A percentile compares a stretch with the other conserved stretches of the same genome.
Conservation (phyloP, 1,284 basidiomycete species). For the Ceratobasidium theobromae region DNA sequence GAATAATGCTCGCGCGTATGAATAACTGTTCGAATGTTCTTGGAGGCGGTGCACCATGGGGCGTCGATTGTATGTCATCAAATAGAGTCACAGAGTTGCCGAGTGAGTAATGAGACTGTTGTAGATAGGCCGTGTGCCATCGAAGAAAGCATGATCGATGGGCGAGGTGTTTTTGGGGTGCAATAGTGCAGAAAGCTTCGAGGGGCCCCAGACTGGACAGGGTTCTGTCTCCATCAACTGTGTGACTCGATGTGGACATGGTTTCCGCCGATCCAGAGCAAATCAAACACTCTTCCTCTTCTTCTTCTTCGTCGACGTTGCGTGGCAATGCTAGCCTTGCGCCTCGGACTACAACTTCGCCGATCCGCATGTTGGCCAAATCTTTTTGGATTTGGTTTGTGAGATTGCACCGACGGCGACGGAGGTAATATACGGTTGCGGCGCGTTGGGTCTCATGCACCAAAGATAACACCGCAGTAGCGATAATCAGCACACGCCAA, state of each 20-base stretch:
- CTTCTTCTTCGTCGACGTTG: constrained; percentile 36
- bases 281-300: constrained; percentile 40
- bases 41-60: no score
- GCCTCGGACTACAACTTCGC: constrained; percentile 36
- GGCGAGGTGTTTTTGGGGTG: constrained; percentile 41
- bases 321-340: constrained; percentile 28
- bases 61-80: background rate
- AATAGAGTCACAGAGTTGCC: background rate
- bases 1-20: constrained; percentile 21
- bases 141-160: constrained; percentile 41
- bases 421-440: constrained; percentile 33
- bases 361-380: constrained; percentile 32
- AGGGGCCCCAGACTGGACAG: constrained; percentile 37
- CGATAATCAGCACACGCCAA: constrained; percentile 36
- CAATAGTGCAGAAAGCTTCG: constrained; percentile 41
- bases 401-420: constrained; percentile 21
- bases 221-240: background rate
- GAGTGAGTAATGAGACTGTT: constrained; percentile 29
- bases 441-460: constrained; percentile 39
- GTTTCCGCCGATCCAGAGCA: constrained; percentile 40
- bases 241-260: constrained; percentile 35
- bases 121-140: constrained; percentile 40
- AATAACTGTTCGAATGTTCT: constrained; percentile 14
- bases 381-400: constrained; percentile 33
- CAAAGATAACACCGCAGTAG: constrained; percentile 35